Conservation (phyloP, 2,329 filamentous ascomycete species). For the Cladophialophora immunda region DNA sequence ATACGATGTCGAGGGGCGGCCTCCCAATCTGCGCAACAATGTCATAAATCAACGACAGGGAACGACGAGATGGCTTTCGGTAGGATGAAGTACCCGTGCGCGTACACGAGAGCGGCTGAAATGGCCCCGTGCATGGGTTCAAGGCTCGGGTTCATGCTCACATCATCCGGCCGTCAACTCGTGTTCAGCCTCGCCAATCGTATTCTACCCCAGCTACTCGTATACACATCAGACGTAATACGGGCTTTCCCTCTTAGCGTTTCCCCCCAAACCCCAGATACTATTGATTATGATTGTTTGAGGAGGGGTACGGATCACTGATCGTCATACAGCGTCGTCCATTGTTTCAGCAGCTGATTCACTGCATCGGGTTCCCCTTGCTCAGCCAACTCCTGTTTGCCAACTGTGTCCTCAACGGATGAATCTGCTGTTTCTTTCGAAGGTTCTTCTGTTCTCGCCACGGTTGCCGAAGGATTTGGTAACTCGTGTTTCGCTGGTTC, state of each 20-base stretch:
- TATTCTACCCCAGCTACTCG: neutral
- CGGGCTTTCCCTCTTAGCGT: neutral
- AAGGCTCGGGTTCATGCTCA: neutral
- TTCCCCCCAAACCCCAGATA: neutral
- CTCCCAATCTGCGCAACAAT: neutral
- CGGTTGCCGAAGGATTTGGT: neutral
- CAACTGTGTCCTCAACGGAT: neutral
- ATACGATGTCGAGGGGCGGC: neutral
- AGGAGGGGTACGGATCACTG: neutral
- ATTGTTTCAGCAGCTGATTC: conserved; percentile 22
- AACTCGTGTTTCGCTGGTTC: neutral
- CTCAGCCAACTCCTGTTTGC: neutral
- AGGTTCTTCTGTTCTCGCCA: neutral
- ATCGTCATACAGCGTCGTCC: conserved; percentile 15
- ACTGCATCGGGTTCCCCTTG: conserved; percentile 9
- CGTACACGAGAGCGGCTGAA: neutral
- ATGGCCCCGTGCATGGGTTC: neutral
- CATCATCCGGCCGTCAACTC: neutral
- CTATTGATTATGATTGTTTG: neutral
- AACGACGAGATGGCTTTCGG: neutral
- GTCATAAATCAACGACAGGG: neutral
- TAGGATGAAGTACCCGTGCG: neutral
- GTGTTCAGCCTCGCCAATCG: neutral
- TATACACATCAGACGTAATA: neutral
- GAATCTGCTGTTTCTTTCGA: neutral